Base-by-base conservation (phyloP, 805 yeast genomes). In the Cyberlindnera bimundalis region DNA sequence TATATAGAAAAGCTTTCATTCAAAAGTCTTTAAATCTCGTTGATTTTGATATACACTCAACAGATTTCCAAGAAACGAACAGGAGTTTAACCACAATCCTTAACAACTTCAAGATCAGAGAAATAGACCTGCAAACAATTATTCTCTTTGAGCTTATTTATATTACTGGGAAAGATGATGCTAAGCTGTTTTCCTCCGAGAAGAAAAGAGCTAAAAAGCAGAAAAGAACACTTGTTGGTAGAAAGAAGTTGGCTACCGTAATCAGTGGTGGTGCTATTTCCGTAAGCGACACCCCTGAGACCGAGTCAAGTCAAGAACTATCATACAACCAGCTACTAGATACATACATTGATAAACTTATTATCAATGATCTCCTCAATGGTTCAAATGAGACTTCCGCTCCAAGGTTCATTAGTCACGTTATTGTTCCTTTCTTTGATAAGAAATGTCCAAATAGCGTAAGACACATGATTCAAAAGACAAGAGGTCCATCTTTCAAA, bases 41-140 rank as follows among this genome's bases (percentile, higher is more conserved):
- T 7, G 55, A 53, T 21, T 55, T 56, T 26, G 55, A 52, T 18
- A 43, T 59, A 10, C 45, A 51, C 14, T 51, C 55, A 11, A 18
- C 45, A 16, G 40, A 56, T 41, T 52, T 51, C 19, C 42, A 43
- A n/a, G 55, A 52, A 19, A 52, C 55, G 4, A 58, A 61, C 33
- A 61, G 60, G 19, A 48, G 53, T 8, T 29, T 62, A 1, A 51
- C 51, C 1, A 64, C 59, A 13, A 44, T 72, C 1, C 52, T 65
- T 3, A 55, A 62, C 28, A 66, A 69, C 28, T 60, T 78, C 43
- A 78, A 77, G 46, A 62, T 73, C 2, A 60, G 82, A 26, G 84
- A 78, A 47, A 73, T 79, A 1, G 81, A 77, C 46, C 52, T 79
- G 24, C 84, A 79, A 51, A 61, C 76, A 0, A 48, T 79, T 2